Evolutionary conservation across 202 grass and related monocot genomes (phyloP), one percentile per base, ranked within the genome.

Genomic region (Cymbopogon flexuosus): DNA sequence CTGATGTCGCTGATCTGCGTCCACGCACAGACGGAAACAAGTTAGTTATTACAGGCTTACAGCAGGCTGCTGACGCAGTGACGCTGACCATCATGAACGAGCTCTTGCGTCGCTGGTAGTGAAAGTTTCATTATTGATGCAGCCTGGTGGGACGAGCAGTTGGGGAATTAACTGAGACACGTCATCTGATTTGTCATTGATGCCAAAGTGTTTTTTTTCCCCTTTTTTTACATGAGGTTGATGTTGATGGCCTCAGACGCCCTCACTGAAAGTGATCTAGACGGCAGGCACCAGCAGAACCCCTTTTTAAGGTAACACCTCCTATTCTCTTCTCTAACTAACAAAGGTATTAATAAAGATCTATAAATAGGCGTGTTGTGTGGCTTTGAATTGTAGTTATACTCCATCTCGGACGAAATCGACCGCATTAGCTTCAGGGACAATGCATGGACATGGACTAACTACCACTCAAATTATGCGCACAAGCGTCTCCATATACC

Each of bases 1-100:
- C 70, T 87, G 49, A 90, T 83, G 61, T 91, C 94, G 83, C 94
- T 97, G 79, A 97, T 94, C 94, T 97, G 91, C 52, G 33, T 24
- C 51, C 43, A 15, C 49, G 6, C 4, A 49, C 46, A 49, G 12
- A 42, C 3, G 18, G 1, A 10, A 43, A 5, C 16, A 15, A 5
- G 30, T 64, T 23, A 58, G 52, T 52, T 31, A 31, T 3, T 10
- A 54, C 51, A 54, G 31, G 30, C 30, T 31, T 31, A 31, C 30
- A 31, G 46, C 49, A 18, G 9, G 40, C 45, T 58, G 10, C 22
- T 27, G 15, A 58, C 54, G 54, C 54, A 1, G 52, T 21, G n/a
- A 10, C 52, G 52, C 52, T 56, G 49, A 57, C n/a, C 52, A 22
- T 57, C 52, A 22, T 57, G 52, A 56, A 6, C 3, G 2, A 10